A percentile compares a stretch with the other conserved stretches of the same genome.
Conservation (phyloP, 2,329 filamentous ascomycete species). For the Penicillium sp. region DNA sequence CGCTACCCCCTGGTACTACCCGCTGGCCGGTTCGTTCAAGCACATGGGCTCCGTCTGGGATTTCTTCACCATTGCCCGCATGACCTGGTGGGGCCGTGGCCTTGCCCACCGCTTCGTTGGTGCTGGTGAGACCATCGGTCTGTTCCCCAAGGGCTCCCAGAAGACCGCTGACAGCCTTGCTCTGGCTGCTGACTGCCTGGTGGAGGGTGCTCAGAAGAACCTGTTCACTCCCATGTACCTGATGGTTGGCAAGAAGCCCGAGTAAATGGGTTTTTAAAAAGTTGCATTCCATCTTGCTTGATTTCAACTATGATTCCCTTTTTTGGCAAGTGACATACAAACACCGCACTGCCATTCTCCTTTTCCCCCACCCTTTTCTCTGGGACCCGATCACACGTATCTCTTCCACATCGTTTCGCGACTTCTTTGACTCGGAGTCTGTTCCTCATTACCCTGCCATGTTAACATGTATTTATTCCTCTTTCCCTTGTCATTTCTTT, state of each 20-base stretch:
- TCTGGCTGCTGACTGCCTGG: constrained; percentile 79
- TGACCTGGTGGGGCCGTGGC: constrained; percentile 83
- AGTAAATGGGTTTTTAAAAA: constrained; percentile 36
- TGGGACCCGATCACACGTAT: background rate
- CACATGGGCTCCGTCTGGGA: constrained; percentile 83
- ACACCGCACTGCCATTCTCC: background rate
- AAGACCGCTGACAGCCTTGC: constrained; percentile 94
- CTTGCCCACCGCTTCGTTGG: constrained; percentile 79
- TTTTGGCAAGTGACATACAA: constrained; percentile 4
- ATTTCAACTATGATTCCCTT: constrained; percentile 7
- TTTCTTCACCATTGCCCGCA: constrained; percentile 80
- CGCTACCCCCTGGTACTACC: constrained; percentile 90
- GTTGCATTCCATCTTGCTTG: constrained; percentile 8
- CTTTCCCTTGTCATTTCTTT: constrained; percentile 21
- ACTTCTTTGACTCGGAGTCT: constrained; percentile 20
- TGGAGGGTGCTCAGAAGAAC: constrained; percentile 83
- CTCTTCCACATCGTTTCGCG: constrained; percentile 15
- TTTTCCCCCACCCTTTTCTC: background rate
- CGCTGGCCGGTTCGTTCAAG: constrained; percentile 80
- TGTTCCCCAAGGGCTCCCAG: constrained; percentile 83
- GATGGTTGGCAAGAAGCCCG: constrained; percentile 89
- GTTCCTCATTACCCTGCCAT: constrained; percentile 5
- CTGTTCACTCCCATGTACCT: constrained; percentile 99
- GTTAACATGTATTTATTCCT: constrained; percentile 20
- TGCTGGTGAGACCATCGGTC: constrained; percentile 71